phyloP scores from a whole-genome alignment of 495 filamentous ascomycete genomes.

The Cenococcum geophilum region DNA sequence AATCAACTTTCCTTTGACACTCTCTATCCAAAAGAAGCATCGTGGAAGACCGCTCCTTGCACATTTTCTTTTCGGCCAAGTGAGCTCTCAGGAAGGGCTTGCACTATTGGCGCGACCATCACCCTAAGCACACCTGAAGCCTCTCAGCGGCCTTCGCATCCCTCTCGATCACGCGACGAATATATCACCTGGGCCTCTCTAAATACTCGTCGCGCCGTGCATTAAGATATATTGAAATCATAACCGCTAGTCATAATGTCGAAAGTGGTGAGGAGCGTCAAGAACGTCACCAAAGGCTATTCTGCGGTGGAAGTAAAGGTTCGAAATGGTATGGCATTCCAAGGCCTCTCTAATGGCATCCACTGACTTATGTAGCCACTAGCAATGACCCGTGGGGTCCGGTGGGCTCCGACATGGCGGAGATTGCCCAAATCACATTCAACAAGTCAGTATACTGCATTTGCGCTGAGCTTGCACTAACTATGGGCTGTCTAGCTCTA shows the following conservation, averaged over 20 bases:
- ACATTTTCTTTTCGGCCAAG: neutral
- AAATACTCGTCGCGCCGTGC: neutral
- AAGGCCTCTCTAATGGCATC: neutral
- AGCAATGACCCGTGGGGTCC: conserved; percentile 99
- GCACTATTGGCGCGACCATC: neutral
- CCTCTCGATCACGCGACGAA: neutral
- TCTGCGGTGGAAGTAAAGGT: conserved; percentile 97
- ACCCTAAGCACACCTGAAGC: neutral
- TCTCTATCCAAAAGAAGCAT: neutral
- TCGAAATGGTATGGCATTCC: conserved; percentile 58
- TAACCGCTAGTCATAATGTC: conserved; percentile 60
- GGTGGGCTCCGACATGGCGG: conserved; percentile 96
- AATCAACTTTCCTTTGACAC: neutral
- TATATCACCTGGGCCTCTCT: neutral
- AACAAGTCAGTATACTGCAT: conserved; percentile 65
- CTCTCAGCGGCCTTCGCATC: neutral
- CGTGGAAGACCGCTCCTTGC: neutral
- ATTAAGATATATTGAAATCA: neutral
- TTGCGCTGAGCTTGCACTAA: neutral
- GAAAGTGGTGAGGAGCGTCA: conserved; percentile 94
- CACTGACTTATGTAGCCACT: conserved; percentile 58
- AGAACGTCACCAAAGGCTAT: conserved; percentile 99
- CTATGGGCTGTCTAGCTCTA: conserved; percentile 52
- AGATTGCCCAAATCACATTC: conserved; percentile 95
- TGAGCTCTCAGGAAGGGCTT: neutral